phyloP scores from a whole-genome alignment of 805 yeast genomes.

The Candida coleopterorum region DNA sequence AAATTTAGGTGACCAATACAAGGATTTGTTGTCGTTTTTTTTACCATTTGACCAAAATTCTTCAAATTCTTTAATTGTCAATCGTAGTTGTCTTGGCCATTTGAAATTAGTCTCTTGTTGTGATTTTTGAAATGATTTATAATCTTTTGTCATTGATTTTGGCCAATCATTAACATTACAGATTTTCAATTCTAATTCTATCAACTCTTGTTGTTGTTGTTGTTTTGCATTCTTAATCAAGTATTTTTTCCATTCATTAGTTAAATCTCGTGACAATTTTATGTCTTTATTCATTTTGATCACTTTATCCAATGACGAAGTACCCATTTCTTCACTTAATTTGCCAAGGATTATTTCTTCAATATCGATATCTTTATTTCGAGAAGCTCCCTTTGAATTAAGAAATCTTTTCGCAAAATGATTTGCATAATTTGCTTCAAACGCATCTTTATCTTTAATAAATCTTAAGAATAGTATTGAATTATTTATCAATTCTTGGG shows the following conservation, averaged over 20 bases:
- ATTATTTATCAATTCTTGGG: constrained; percentile 42
- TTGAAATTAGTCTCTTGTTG: constrained; percentile 20
- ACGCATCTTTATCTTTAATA: constrained; percentile 77
- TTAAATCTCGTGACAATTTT: constrained; percentile 38
- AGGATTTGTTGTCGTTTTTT: constrained; percentile 37
- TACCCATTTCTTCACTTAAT: constrained; percentile 72
- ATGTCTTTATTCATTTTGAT: constrained; percentile 88
- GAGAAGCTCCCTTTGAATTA: constrained; percentile 25
- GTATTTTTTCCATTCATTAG: constrained; percentile 33
- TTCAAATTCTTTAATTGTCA: constrained; percentile 33
- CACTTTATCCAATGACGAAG: constrained; percentile 70
- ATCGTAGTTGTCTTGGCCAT: constrained; percentile 37
- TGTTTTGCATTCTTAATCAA: constrained; percentile 7
- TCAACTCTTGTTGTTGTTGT: constrained; percentile 10
- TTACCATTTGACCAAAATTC: constrained; percentile 38
- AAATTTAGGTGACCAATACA: constrained; percentile 75
- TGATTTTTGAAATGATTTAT: constrained; percentile 26
- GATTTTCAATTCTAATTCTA: constrained; percentile 38
- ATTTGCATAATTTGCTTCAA: constrained; percentile 78
- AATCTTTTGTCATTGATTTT: constrained; percentile 41
- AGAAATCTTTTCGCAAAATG: constrained; percentile 78
- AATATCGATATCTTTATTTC: constrained; percentile 43
- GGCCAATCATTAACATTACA: constrained; percentile 45
- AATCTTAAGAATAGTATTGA: constrained; percentile 62
- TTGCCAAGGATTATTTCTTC: constrained; percentile 67